Conservation (phyloP, 345 rosid species). For the Lepidium aucheri region DNA sequence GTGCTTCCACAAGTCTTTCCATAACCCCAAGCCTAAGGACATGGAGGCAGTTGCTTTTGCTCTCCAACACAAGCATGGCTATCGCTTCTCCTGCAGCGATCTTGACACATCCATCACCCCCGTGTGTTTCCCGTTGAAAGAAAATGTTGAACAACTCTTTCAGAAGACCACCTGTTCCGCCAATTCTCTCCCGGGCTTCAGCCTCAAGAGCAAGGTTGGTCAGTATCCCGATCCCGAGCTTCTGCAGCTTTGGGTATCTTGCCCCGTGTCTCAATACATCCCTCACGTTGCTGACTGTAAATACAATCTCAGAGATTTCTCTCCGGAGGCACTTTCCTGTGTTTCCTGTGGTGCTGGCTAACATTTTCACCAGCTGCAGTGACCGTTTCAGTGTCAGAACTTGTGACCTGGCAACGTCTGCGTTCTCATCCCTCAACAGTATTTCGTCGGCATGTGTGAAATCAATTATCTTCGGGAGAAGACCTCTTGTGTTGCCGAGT, state of each 20-base stretch:
- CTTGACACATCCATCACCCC: constrained; percentile 37
- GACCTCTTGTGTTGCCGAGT: constrained; percentile 89
- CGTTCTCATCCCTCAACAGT: constrained; percentile 41
- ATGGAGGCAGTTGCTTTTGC: constrained; percentile 57
- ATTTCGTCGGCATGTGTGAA: constrained; percentile 55
- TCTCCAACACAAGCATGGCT: constrained; percentile 78
- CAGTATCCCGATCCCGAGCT: constrained; percentile 59
- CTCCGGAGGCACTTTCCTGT: constrained; percentile 66
- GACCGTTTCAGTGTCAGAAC: constrained; percentile 64
- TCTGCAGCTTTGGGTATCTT: constrained; percentile 59
- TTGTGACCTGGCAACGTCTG: constrained; percentile 33
- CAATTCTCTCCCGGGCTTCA: constrained; percentile 68
- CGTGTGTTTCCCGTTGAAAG: constrained; percentile 32
- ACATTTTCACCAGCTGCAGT: constrained; percentile 75
- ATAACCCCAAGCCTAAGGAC: constrained; percentile 49
- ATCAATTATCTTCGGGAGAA: constrained; percentile 73
- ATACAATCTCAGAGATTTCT: constrained; percentile 86
- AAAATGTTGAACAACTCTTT: constrained; percentile 74
- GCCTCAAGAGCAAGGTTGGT: constrained; percentile 66
- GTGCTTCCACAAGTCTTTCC: constrained; percentile 44
- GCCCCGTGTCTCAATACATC: constrained; percentile 63
- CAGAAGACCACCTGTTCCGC: constrained; percentile 76
- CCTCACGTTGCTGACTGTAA: constrained; percentile 76
- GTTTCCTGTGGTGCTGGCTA: constrained; percentile 65
- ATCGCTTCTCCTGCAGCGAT: constrained; percentile 85